A percentile compares a stretch with the other conserved stretches of the same genome.
These are phyloP conservation scores for Plantago ovata DNA, from an alignment of 257 asterid species.

Conservation along the genomic window DNA sequence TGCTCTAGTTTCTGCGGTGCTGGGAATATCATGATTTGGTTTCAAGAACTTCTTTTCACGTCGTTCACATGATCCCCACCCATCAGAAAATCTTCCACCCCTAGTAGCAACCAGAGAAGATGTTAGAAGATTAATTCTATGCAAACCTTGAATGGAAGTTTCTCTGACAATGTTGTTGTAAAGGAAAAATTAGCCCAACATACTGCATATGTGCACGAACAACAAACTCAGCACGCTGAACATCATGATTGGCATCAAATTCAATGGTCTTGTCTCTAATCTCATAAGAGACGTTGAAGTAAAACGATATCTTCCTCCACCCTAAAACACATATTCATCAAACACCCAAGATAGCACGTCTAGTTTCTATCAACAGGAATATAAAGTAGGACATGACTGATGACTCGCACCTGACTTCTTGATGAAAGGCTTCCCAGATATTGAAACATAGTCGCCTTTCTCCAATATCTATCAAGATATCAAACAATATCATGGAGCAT, in stretches of 20 bases:
- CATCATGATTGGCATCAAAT: conserved; percentile 82
- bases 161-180: neutral
- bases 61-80: conserved; percentile 98
- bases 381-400: conserved; percentile 9
- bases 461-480: conserved; percentile 67
- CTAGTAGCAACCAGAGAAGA: conserved; percentile 33
- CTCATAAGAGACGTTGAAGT: conserved; percentile 89
- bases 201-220: conserved; percentile 96
- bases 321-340: conserved; percentile 38
- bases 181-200: conserved; percentile 25
- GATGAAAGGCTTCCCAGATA: conserved; percentile 70
- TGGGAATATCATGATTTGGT: conserved; percentile 94
- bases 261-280: conserved; percentile 93
- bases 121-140: conserved; percentile 3
- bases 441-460: conserved; percentile 74
- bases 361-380: conserved; percentile 6
- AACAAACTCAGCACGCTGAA: conserved; percentile 85
- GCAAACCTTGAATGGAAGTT: conserved; percentile 13
- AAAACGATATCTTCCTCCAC: conserved; percentile 98
- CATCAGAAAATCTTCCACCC: conserved; percentile 95
- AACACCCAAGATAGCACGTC: conserved; percentile 16
- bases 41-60: conserved; percentile 84
- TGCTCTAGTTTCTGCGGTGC: conserved; percentile 99
- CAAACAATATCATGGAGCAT: conserved; percentile 9
- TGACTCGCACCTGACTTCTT: conserved; percentile 67